Conservation (phyloP, 2,329 filamentous ascomycete genomes). For the Aschersonia sp. region DNA sequence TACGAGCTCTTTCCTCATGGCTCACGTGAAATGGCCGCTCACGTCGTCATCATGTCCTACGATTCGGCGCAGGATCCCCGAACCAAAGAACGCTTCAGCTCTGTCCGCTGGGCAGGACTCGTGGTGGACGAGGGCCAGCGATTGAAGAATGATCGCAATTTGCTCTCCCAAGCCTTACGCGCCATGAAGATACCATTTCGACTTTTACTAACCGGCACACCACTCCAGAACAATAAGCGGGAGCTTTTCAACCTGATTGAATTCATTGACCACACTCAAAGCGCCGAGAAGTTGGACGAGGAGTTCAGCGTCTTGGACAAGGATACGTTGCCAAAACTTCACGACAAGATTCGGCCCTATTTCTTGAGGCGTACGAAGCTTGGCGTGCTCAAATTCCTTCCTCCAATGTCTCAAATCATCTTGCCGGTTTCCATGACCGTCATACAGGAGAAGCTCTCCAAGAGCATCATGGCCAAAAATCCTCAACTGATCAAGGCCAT, state of each 20-base stretch:
- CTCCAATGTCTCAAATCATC: conserved; percentile 89
- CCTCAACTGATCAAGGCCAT: conserved; percentile 79
- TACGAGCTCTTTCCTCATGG: conserved; percentile 72
- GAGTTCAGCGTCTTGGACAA: conserved; percentile 67
- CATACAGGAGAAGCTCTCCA: conserved; percentile 87
- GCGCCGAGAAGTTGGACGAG: conserved; percentile 61
- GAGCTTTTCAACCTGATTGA: conserved; percentile 96
- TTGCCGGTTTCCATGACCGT: conserved; percentile 90
- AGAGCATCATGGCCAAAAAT: conserved; percentile 84
- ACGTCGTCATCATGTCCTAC: conserved; percentile 91
- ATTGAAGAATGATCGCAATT: conserved; percentile 81
- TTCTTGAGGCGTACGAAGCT: conserved; percentile 70
- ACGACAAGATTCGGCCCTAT: conserved; percentile 65
- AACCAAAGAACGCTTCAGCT: conserved; percentile 49
- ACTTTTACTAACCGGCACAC: conserved; percentile 78
- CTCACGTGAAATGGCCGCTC: conserved; percentile 59
- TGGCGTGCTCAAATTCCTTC: conserved; percentile 80
- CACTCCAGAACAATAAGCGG: conserved; percentile 86
- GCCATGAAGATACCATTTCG: conserved; percentile 69
- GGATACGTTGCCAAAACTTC: conserved; percentile 68
- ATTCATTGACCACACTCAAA: conserved; percentile 62
- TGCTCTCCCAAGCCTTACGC: conserved; percentile 62
- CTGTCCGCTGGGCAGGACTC: conserved; percentile 71
- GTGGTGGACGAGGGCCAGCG: conserved; percentile 93
- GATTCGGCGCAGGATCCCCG: conserved; percentile 69